These are phyloP conservation scores for Durotheca rogersii DNA, from an alignment of 495 filamentous ascomycete species.

Conservation along the genomic window DNA sequence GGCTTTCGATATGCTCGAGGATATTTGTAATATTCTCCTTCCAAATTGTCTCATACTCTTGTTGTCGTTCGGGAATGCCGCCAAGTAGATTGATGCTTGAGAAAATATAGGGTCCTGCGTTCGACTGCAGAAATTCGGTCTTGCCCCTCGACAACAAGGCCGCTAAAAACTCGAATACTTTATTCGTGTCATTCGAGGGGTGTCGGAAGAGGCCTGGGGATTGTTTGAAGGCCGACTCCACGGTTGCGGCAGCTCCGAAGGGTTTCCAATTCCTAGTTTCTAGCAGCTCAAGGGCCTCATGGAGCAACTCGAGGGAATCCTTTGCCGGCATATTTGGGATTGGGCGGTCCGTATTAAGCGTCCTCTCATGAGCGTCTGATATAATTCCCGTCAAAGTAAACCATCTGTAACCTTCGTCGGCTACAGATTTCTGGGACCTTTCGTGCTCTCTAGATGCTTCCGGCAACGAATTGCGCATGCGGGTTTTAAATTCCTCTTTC, in stretches of 20 bases:
- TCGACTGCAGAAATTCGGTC: conserved; percentile 29
- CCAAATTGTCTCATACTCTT: conserved; percentile 38
- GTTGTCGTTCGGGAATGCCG: conserved; percentile 38
- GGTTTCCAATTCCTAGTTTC: conserved; percentile 72
- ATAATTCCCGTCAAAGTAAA: conserved; percentile 58
- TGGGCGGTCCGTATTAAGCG: conserved; percentile 19
- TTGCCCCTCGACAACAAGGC: conserved; percentile 11
- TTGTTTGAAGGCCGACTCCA: conserved; percentile 48
- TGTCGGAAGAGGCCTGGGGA: conserved; percentile 33
- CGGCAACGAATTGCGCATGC: conserved; percentile 68
- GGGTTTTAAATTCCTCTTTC: conserved; percentile 55
- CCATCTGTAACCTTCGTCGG: conserved; percentile 60
- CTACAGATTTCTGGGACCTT: conserved; percentile 66
- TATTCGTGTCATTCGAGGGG: conserved; percentile 1
- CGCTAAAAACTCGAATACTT: conserved; percentile 20
- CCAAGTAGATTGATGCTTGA: conserved; percentile 37
- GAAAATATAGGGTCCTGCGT: conserved; percentile 43
- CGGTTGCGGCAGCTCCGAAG: conserved; percentile 69
- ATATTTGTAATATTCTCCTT: conserved; percentile 35
- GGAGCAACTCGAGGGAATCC: conserved; percentile 34
- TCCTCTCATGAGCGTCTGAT: conserved; percentile 37
- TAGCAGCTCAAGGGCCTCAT: conserved; percentile 37
- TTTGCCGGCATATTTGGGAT: conserved; percentile 32
- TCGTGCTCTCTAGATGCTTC: conserved; percentile 75
- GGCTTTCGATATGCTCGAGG: conserved; percentile 24